Evolutionary conservation across 169 alveolate genomes (phyloP), one percentile per base, ranked within the genome.

Genomic region (Plasmodium malariae): DNA sequence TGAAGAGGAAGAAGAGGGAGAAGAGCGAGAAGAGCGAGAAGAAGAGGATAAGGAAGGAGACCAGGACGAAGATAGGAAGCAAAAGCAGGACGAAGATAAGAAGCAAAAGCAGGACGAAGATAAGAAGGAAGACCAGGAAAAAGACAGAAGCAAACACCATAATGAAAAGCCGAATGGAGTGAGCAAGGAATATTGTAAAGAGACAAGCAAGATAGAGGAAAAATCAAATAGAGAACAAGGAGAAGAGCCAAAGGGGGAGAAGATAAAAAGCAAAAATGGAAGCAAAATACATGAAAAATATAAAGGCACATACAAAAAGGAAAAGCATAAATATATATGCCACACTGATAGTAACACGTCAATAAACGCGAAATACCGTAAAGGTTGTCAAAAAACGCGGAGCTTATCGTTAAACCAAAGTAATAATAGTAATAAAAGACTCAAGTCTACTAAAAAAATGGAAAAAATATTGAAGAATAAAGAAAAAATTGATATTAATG

Each of bases 401-500:
- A 69, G 80, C 7, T 26, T 72, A n/a, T 72, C 87, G 24, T 26
- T 43, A 12, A 9, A 72, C 54, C 34, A 17, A 55, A 4, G 63
- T 28, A 43, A 43, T 54, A 43, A n/a, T n/a, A n/a, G n/a, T 12
- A 73, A 73, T 26, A 51, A 73, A 57, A 51, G 36, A 62, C 17
- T n/a, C n/a, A 26, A 9, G 19, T 11, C 11, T n/a, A n/a, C 17
- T 57, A 1, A 49, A 70, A 54, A 7, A 17, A 37, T 72, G 68
- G 45, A 62, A 12, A 37, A 49, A 24, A 45, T 28, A 60, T 59
- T 60, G 12, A 37, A 48, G 40, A 40, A 17, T 26, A 74, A 59
- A 67, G 59, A 74, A 34, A 74, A 74, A 74, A 74, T 73, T 28
- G 40, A 73, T 36, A 37, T 36, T 4, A 54, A 73, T 1, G 57